phyloP scores from a whole-genome alignment of 805 yeast species.

The Candida verbasci region DNA sequence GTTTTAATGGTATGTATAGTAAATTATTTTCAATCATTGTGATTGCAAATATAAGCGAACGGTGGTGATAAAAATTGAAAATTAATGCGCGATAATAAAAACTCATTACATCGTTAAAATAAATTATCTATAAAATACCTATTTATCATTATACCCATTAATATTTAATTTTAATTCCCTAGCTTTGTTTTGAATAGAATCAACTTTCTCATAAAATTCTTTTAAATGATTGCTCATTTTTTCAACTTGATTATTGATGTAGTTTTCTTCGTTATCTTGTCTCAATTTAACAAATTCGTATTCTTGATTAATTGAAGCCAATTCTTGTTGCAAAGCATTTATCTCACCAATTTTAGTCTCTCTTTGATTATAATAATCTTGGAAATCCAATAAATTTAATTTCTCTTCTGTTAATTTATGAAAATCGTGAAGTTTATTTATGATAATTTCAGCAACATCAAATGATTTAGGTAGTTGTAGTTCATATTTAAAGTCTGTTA shows the following conservation, averaged over 20 bases:
- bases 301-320: slow-evolving; percentile 14
- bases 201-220: neutral
- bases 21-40: slow-evolving; percentile 27
- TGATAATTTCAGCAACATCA: slow-evolving; percentile 14
- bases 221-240: neutral
- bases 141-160: neutral
- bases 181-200: neutral
- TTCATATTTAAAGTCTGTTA: slow-evolving; percentile 1
- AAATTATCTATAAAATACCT: neutral
- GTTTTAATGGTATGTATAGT: slow-evolving; percentile 48
- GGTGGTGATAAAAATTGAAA: neutral
- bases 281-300: slow-evolving; percentile 2
- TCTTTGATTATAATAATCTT: slow-evolving; percentile 5
- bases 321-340: slow-evolving; percentile 8
- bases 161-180: neutral
- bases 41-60: no score
- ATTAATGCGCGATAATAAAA: slow-evolving; percentile 1
- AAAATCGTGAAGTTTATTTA: slow-evolving; percentile 15
- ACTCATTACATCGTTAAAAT: neutral
- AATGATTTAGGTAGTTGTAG: slow-evolving; percentile 14
- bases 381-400: slow-evolving; percentile 2
- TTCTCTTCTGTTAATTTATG: slow-evolving; percentile 5
- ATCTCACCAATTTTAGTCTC: slow-evolving; percentile 9
- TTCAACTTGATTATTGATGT: neutral
- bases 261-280: slow-evolving; percentile 1